phyloP scores from a whole-genome alignment of 176 grass and related monocot species.

The Oryza longistaminata region DNA sequence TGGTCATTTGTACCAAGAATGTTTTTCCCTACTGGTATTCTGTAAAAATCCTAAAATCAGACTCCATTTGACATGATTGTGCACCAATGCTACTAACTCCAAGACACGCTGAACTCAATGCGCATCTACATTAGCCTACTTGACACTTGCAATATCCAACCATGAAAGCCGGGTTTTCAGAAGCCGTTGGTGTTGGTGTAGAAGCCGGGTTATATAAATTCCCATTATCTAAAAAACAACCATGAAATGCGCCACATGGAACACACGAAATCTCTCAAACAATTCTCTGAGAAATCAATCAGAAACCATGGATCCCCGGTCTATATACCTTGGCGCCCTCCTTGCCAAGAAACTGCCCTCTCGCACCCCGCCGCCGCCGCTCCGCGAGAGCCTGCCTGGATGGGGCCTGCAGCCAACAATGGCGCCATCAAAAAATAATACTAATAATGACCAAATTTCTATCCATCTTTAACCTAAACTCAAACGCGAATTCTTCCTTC shows the following conservation, averaged over 20 bases:
- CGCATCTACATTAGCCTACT: background rate
- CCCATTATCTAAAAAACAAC: background rate
- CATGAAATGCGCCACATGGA: background rate
- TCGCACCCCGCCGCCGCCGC: conserved; percentile 70
- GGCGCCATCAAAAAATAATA: background rate
- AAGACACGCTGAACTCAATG: background rate
- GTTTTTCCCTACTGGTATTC: background rate
- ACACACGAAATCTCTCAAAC: background rate
- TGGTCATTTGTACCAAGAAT: background rate
- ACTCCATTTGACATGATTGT: too few species aligned
- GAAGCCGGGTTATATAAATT: too few species aligned
- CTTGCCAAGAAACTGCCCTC: conserved; percentile 87
- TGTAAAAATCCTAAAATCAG: too few species aligned
- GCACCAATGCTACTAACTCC: background rate
- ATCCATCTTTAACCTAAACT: background rate
- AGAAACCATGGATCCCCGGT: background rate
- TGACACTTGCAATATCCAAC: conserved; percentile 5
- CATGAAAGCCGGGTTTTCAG: background rate
- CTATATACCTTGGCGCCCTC: conserved; percentile 69
- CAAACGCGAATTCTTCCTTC: background rate
- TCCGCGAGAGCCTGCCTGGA: conserved; percentile 85
- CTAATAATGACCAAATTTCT: background rate
- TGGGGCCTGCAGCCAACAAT: conserved; percentile 54
- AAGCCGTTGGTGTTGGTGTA: too few species aligned
- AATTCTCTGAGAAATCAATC: background rate